A percentile compares a stretch with the other conserved stretches of the same genome.
Conservation (phyloP, 306 rosid genomes). For the Cicer judaicum region DNA sequence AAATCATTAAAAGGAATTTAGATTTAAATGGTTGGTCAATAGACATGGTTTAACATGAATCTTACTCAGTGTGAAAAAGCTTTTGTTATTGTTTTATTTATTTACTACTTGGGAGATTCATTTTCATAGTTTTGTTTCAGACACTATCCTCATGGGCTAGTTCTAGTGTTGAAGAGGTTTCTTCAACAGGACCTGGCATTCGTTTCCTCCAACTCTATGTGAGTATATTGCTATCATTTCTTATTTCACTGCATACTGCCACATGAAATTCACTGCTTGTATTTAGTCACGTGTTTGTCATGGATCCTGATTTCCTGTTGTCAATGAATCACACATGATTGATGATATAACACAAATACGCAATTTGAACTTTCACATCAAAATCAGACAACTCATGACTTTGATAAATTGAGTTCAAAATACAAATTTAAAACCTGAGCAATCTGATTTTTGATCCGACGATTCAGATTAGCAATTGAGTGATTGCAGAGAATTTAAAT, state of each 20-base stretch:
- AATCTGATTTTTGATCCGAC: too few relatives aligned
- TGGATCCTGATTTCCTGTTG: not conserved
- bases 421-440: not conserved
- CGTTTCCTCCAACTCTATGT: slow-evolving; percentile 2
- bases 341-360: not conserved
- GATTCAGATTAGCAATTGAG: not conserved
- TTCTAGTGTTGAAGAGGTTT: not conserved
- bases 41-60: too few relatives aligned
- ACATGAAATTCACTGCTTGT: not conserved
- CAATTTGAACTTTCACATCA: not conserved
- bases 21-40: too few relatives aligned
- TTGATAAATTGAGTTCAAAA: not conserved
- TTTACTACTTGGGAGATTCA: not conserved
- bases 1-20: too few relatives aligned
- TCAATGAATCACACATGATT: not conserved
- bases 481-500: not conserved
- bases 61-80: too few relatives aligned
- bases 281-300: not conserved
- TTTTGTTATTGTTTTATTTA: too few relatives aligned
- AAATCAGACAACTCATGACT: not conserved
- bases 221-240: not conserved
- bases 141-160: not conserved
- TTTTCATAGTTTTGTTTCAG: not conserved
- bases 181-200: slow-evolving; percentile 5
- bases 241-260: not conserved